Evolutionary conservation across 1,139 yeast species (phyloP).

Genomic region (Yamadazyma buinensis): DNA sequence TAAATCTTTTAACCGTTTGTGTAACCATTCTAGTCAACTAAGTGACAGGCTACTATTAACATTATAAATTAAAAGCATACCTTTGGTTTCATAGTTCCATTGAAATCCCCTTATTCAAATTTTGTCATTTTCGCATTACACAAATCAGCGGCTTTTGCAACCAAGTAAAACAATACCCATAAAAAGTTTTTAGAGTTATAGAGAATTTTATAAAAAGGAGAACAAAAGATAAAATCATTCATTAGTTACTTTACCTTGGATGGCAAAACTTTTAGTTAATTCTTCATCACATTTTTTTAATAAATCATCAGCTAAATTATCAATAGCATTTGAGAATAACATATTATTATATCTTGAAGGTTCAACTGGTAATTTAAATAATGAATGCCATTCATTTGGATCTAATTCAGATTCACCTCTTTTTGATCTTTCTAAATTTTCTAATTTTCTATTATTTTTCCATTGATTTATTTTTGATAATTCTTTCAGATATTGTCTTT

Average conservation of each 20-base stretch:
- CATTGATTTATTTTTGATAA: slow-evolving; percentile 68
- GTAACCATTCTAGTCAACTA: too few relatives aligned
- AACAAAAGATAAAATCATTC: too few relatives aligned
- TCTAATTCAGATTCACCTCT: slow-evolving; percentile 56
- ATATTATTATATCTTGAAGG: slow-evolving; percentile 76
- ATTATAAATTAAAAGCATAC: too few relatives aligned
- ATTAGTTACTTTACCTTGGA: slow-evolving; percentile 43
- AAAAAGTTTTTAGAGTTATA: too few relatives aligned
- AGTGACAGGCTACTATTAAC: too few relatives aligned
- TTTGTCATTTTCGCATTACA: too few relatives aligned
- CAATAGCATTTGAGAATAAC: slow-evolving; percentile 66
- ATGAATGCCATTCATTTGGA: slow-evolving; percentile 63
- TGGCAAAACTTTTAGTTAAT: slow-evolving; percentile 57
- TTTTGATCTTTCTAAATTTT: slow-evolving; percentile 57
- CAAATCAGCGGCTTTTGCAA: too few relatives aligned
- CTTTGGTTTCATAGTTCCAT: too few relatives aligned
- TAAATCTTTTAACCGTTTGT: too few relatives aligned
- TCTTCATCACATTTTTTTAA: slow-evolving; percentile 64
- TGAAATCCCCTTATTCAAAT: too few relatives aligned
- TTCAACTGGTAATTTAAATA: slow-evolving; percentile 68
- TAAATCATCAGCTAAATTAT: slow-evolving; percentile 61
- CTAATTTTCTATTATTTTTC: slow-evolving; percentile 69
- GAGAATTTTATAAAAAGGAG: too few relatives aligned
- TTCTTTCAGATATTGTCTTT: slow-evolving; percentile 73
- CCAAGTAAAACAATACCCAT: too few relatives aligned